phyloP scores from a whole-genome alignment of 768 basidiomycete genomes.

The Kockovaella imperatae region DNA sequence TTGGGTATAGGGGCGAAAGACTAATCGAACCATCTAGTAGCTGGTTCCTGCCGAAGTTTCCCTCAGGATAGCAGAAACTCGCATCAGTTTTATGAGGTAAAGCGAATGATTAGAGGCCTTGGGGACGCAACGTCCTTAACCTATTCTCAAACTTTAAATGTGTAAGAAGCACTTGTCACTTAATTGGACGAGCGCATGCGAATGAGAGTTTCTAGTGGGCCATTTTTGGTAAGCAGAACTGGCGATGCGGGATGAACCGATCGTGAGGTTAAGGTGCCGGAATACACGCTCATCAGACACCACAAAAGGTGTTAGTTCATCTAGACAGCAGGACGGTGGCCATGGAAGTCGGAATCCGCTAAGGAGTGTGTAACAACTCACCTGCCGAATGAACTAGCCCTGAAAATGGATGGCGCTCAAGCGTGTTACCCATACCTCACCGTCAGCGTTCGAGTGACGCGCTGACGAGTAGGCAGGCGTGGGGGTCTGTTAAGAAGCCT shows the following conservation, averaged over 20 bases:
- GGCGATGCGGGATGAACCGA: constrained; percentile 65
- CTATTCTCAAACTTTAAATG: constrained; percentile 68
- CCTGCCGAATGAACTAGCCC: constrained; percentile 85
- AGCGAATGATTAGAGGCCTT: constrained; percentile 84
- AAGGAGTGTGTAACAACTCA: constrained; percentile 84
- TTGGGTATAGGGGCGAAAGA: constrained; percentile 95
- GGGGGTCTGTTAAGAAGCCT: constrained; percentile 72
- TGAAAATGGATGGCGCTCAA: constrained; percentile 87
- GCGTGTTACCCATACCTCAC: constrained; percentile 77
- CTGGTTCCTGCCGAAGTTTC: constrained; percentile 89
- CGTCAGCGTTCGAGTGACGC: constrained; percentile 59
- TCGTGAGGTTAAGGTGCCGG: constrained; percentile 57
- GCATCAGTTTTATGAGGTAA: constrained; percentile 53
- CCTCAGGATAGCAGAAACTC: constrained; percentile 65
- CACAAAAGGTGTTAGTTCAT: constrained; percentile 80
- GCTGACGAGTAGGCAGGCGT: constrained; percentile 55
- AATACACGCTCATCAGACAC: constrained; percentile 77
- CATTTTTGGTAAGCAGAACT: constrained; percentile 68
- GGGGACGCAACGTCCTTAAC: constrained; percentile 81
- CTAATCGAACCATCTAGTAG: constrained; percentile 89
- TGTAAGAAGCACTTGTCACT: constrained; percentile 55
- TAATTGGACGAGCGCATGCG: constrained; percentile 45
- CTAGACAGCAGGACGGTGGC: constrained; percentile 81
- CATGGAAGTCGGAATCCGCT: constrained; percentile 79
- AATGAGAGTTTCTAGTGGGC: constrained; percentile 66